Evolutionary conservation across 495 filamentous ascomycete genomes (phyloP).

Genomic region (Trichoderma erinaceum): DNA sequence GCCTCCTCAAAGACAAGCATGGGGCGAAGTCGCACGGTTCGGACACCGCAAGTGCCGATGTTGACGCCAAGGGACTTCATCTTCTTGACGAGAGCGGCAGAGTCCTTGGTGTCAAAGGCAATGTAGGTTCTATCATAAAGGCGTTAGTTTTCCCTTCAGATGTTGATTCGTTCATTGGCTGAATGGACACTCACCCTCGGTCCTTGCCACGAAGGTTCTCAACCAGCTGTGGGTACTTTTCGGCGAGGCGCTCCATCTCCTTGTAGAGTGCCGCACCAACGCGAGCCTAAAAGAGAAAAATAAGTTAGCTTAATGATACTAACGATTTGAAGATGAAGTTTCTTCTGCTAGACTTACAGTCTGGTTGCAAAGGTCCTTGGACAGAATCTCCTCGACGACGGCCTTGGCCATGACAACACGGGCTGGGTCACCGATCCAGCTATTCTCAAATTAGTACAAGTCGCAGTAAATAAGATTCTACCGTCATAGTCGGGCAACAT

Average conservation of each 20-base stretch:
- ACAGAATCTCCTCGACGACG: conserved; percentile 85
- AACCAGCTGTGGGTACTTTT: conserved; percentile 76
- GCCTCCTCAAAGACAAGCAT: conserved; percentile 96
- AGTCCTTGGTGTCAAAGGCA: conserved; percentile 81
- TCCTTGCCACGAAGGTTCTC: conserved; percentile 88
- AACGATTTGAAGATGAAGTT: neutral
- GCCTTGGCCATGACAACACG: conserved; percentile 84
- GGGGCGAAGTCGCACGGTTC: conserved; percentile 77
- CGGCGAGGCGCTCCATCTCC: conserved; percentile 62
- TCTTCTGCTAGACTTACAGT: conserved; percentile 36
- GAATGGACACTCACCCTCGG: conserved; percentile 47
- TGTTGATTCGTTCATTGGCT: neutral
- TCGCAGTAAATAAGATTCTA: neutral
- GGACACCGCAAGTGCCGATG: conserved; percentile 80
- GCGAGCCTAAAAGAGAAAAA: conserved; percentile 31
- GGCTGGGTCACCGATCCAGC: conserved; percentile 95
- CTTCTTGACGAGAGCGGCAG: conserved; percentile 77
- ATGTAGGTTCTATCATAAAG: conserved; percentile 61
- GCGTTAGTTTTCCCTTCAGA: neutral
- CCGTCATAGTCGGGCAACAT: neutral
- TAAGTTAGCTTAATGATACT: neutral
- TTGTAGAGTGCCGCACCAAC: conserved; percentile 80
- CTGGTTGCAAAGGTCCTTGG: conserved; percentile 69
- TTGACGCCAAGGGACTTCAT: conserved; percentile 83
- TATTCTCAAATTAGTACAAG: neutral